Base-by-base conservation (phyloP, 169 alveolate species). In the Babesia caballi region DNA sequence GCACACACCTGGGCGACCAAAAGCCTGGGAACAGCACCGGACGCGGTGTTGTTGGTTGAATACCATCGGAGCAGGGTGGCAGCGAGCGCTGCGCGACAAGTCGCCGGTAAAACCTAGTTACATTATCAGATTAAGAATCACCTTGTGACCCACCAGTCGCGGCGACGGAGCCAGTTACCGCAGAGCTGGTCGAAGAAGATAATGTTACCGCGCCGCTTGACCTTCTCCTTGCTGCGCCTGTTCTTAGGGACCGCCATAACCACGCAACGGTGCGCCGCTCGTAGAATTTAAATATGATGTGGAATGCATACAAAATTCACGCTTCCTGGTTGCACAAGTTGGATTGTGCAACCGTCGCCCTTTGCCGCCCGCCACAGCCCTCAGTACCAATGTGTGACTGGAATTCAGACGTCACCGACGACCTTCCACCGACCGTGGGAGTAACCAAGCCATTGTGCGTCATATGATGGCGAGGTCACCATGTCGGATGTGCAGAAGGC, bases 211-310 rank as follows among this genome's bases (percentile, higher is more conserved):
- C 91, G 65, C 65, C 83, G 83, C 52, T 83, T 87, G 30, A 85
- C 83, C 66, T 87, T 87, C 42, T 70, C 71, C 57, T 70, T 68
- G 65, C 90, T 87, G 51, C 89, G 71, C 47, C 82, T 76, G 67
- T 74, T 87, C 69, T 87, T 87, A 27, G 92, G 92, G 19, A 83
- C 92, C 49, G 92, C 92, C 92, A 87, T 87, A 4, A 23, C 69
- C 38, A 35, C 6, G 5, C 50, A n/a, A n/a, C n/a, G n/a, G n/a
- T n/a, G n/a, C n/a, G n/a, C n/a, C n/a, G n/a, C n/a, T n/a, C n/a
- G n/a, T n/a, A n/a, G n/a, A n/a, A n/a, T n/a, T n/a, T n/a, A n/a
- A n/a, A n/a, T 8, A 17, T 53, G 3, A 17, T 15, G 19, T 17
- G 6, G 42, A 53, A 53, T 53, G 46, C 19, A 21, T 32, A 40